These are phyloP conservation scores for Hemisphaericaspora subhashii DNA, from an alignment of 1,139 yeast species.

Conservation along the genomic window DNA sequence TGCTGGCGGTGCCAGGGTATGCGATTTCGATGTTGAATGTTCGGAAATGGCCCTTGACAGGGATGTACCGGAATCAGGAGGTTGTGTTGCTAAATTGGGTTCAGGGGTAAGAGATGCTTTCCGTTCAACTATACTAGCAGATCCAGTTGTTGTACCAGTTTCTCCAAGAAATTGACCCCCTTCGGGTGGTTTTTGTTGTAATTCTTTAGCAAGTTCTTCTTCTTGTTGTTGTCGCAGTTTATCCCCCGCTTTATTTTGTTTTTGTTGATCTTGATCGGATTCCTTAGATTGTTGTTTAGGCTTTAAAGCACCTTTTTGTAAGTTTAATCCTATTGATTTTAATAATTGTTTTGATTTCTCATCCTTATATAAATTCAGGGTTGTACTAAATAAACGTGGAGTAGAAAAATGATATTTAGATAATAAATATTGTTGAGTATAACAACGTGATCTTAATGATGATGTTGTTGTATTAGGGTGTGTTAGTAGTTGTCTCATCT, in stretches of 20 bases:
- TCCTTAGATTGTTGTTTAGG: constrained; percentile 13
- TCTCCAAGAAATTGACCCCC: background rate
- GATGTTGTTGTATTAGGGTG: no score
- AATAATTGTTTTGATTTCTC: constrained; percentile 30
- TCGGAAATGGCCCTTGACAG: background rate
- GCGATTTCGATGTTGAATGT: background rate
- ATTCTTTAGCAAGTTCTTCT: constrained; percentile 4
- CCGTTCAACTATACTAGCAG: no score
- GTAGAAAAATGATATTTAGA: no score
- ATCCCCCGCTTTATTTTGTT: constrained; percentile 3
- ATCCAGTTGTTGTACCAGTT: no score
- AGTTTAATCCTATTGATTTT: constrained; percentile 26
- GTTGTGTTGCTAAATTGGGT: no score
- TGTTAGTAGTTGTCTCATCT: no score
- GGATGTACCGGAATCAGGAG: no score
- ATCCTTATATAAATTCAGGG: constrained; percentile 16
- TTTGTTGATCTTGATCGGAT: constrained; percentile 9
- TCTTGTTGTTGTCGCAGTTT: constrained; percentile 7
- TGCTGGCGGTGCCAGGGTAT: background rate
- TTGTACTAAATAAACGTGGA: constrained; percentile 8
- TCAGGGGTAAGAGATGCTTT: no score
- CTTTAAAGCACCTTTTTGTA: constrained; percentile 26
- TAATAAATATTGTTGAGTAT: no score
- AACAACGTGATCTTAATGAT: background rate
- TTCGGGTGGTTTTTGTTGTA: background rate